phyloP scores from a whole-genome alignment of 345 rosid species.

The Noccaea bulbosa region DNA sequence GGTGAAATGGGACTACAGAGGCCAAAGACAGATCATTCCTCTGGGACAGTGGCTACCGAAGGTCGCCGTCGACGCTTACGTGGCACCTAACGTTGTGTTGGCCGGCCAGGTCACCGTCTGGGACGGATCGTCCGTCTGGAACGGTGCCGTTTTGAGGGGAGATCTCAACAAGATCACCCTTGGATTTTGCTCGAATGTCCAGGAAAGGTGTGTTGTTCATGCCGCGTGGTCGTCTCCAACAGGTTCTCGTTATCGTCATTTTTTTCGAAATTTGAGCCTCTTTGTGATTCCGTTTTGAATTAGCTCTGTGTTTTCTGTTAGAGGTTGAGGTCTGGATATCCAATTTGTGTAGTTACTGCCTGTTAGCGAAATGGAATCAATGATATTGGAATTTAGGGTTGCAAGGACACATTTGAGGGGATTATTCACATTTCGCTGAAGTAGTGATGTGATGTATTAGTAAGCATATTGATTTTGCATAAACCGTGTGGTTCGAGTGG shows the following conservation, averaged over 20 bases:
- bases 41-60: slow-evolving; percentile 94
- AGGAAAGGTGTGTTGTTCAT: slow-evolving; percentile 90
- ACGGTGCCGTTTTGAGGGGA: slow-evolving; percentile 88
- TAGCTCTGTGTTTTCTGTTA: neutral
- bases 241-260: slow-evolving; percentile 48
- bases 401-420: neutral
- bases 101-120: slow-evolving; percentile 89
- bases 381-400: slow-evolving; percentile 18
- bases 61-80: slow-evolving; percentile 95
- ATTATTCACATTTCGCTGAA: neutral
- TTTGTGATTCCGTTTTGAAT: neutral
- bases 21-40: slow-evolving; percentile 91
- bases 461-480: slow-evolving; percentile 2
- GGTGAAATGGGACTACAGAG: slow-evolving; percentile 95
- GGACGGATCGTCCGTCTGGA: slow-evolving; percentile 96
- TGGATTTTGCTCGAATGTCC: slow-evolving; percentile 95
- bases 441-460: neutral
- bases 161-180: slow-evolving; percentile 95
- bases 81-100: slow-evolving; percentile 86
- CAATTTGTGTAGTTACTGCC: neutral
- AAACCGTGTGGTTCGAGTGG: neutral
- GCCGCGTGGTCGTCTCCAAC: slow-evolving; percentile 99
- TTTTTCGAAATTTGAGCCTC: neutral
- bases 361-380: slow-evolving; percentile 8
- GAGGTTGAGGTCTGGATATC: neutral